phyloP scores from a whole-genome alignment of 257 asterid species.

The Ophiorrhiza pumila region DNA sequence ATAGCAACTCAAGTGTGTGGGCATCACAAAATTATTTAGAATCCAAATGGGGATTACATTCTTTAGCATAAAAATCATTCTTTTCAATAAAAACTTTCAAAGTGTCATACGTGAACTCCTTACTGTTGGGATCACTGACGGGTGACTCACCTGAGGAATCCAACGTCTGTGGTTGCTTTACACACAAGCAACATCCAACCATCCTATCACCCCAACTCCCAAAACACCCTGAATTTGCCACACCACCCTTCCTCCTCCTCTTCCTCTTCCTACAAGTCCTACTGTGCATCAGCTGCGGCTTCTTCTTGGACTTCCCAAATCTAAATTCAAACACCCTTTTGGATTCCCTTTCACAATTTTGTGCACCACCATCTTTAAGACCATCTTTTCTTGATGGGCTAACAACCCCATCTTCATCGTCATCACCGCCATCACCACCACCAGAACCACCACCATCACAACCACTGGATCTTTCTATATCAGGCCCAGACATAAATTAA shows the following conservation, averaged over 20 bases:
- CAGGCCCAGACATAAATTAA: slow-evolving; percentile 54
- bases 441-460: slow-evolving; percentile 22
- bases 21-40: background rate
- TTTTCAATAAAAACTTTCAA: slow-evolving; percentile 67
- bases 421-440: slow-evolving; percentile 1
- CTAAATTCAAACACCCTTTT: slow-evolving; percentile 32
- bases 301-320: slow-evolving; percentile 48
- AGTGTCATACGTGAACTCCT: slow-evolving; percentile 56
- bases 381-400: slow-evolving; percentile 21
- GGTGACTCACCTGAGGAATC: slow-evolving; percentile 75
- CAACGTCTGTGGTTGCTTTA: slow-evolving; percentile 44
- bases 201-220: slow-evolving; percentile 30
- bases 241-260: slow-evolving; percentile 34
- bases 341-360: slow-evolving; percentile 30
- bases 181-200: slow-evolving; percentile 44
- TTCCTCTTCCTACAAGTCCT: slow-evolving; percentile 37
- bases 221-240: slow-evolving; percentile 36
- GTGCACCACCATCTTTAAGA: slow-evolving; percentile 21
- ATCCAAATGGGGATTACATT: slow-evolving; percentile 73
- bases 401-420: slow-evolving; percentile 8
- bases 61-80: slow-evolving; percentile 71
- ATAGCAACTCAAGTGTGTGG: background rate
- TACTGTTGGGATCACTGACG: slow-evolving; percentile 79
- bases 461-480: slow-evolving; percentile 24
- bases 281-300: slow-evolving; percentile 16